A percentile compares a stretch with the other conserved stretches of the same genome.
phyloP scores from a whole-genome alignment of 768 basidiomycete genomes.

The Phylloporus arenicola region DNA sequence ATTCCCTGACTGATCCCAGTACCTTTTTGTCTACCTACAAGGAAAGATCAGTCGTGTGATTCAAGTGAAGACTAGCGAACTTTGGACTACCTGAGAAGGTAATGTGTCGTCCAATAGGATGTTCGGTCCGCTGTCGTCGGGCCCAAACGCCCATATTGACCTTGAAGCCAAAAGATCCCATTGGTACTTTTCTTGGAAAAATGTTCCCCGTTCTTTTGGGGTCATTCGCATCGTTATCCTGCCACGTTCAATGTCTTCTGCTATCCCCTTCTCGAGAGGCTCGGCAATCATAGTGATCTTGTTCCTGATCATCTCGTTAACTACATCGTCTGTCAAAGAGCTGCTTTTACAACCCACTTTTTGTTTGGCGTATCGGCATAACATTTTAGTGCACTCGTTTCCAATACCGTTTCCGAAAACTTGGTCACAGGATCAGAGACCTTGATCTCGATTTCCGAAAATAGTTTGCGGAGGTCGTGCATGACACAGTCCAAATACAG shows the following conservation, averaged over 20 bases:
- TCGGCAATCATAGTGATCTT: constrained; percentile 99
- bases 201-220: constrained; percentile 88
- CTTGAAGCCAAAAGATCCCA: constrained; percentile 97
- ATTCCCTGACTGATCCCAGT: constrained; percentile 83
- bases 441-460: constrained; percentile 99
- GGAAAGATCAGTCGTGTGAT: neutral
- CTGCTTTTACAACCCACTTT: constrained; percentile 52
- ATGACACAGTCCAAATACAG: constrained; percentile 94
- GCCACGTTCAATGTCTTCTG: constrained; percentile 93
- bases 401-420: constrained; percentile 96
- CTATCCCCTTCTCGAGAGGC: constrained; percentile 90
- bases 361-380: constrained; percentile 99
- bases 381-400: constrained; percentile 96
- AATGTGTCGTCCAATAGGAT: constrained; percentile 92
- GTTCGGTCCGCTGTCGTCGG: constrained; percentile 93
- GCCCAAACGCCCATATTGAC: constrained; percentile 99
- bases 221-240: constrained; percentile 93
- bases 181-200: constrained; percentile 95
- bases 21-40: constrained; percentile 87
- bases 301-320: constrained; percentile 55
- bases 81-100: constrained; percentile 70
- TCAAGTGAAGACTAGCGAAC: neutral
- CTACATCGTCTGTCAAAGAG: constrained; percentile 7
- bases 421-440: constrained; percentile 98
- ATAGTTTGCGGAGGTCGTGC: constrained; percentile 89